A percentile compares a stretch with the other conserved stretches of the same genome.
Evolutionary conservation across 2,329 filamentous ascomycete genomes (phyloP).

Genomic region (Penicillium decumbens): DNA sequence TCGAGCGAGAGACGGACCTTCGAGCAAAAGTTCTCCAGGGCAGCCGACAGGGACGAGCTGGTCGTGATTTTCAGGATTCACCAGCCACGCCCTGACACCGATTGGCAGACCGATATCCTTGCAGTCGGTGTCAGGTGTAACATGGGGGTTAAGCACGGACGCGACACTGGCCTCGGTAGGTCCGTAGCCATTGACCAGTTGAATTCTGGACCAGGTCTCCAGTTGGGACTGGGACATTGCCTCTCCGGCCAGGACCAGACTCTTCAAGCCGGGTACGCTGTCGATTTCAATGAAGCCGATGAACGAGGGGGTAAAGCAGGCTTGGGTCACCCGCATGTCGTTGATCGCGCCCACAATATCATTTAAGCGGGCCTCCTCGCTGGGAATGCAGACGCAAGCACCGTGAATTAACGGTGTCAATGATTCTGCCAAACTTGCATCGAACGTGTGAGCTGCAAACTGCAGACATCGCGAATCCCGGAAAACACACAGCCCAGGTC

Average conservation of each 20-base stretch:
- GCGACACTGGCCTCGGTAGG: conserved; percentile 42
- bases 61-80: conserved; percentile 38
- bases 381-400: conserved; percentile 57
- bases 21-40: conserved; percentile 37
- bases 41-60: conserved; percentile 41
- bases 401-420: conserved; percentile 53
- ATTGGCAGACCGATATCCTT: conserved; percentile 36
- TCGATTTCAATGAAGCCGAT: conserved; percentile 46
- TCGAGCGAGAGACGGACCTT: conserved; percentile 55
- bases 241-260: conserved; percentile 45
- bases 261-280: conserved; percentile 42
- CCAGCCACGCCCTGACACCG: conserved; percentile 38
- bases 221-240: conserved; percentile 46
- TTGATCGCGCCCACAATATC: conserved; percentile 51
- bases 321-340: conserved; percentile 51
- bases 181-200: conserved; percentile 43
- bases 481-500: conserved; percentile 47
- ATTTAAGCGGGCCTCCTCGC: conserved; percentile 46
- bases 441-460: conserved; percentile 53
- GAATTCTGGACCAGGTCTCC: conserved; percentile 35
- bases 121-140: conserved; percentile 30
- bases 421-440: conserved; percentile 53
- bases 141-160: conserved; percentile 32
- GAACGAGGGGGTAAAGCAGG: conserved; percentile 58
- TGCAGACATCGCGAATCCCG: conserved; percentile 54